Conservation (phyloP, 352 stramenopile species). For the Phytopythium montanum region DNA sequence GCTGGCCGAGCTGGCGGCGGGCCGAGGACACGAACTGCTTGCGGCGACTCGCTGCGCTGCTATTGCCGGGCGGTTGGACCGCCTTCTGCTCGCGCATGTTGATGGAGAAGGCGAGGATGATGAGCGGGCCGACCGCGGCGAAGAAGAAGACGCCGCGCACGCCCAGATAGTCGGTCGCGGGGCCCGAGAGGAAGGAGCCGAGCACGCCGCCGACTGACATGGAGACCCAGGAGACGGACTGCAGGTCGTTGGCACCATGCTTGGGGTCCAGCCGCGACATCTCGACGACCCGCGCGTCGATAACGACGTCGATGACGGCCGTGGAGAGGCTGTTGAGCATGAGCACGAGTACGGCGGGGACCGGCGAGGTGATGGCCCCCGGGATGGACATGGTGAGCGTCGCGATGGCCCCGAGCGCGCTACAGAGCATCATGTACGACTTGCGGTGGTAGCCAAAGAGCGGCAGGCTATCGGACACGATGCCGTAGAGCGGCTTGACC, state of each 20-base stretch:
- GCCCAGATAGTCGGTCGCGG: slow-evolving; percentile 88
- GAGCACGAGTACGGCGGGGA: slow-evolving; percentile 52
- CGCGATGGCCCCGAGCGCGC: slow-evolving; percentile 50
- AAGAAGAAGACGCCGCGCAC: slow-evolving; percentile 92
- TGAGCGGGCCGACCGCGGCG: slow-evolving; percentile 84
- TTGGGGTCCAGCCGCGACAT: slow-evolving; percentile 86
- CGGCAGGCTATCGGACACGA: slow-evolving; percentile 93
- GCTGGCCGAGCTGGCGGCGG: slow-evolving; percentile 43
- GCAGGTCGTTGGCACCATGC: slow-evolving; percentile 89
- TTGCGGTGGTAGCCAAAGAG: slow-evolving; percentile 93
- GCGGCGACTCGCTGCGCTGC: slow-evolving; percentile 17
- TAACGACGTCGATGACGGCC: slow-evolving; percentile 95
- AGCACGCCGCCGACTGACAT: slow-evolving; percentile 92
- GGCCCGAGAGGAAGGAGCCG: slow-evolving; percentile 91
- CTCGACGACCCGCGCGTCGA: slow-evolving; percentile 95
- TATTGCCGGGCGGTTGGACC: slow-evolving; percentile 3
- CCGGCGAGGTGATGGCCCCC: slow-evolving; percentile 45
- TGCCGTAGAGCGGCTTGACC: slow-evolving; percentile 95
- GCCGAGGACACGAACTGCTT: slow-evolving; percentile 50
- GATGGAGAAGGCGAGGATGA: slow-evolving; percentile 88
- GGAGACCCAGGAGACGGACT: slow-evolving; percentile 94
- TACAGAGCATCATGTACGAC: slow-evolving; percentile 93
- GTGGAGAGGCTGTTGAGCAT: slow-evolving; percentile 87
- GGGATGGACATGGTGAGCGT: slow-evolving; percentile 64
- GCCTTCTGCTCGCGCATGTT: slow-evolving; percentile 85